phyloP scores from a whole-genome alignment of 2,329 filamentous ascomycete species.

The Ceratocystis cubensis region DNA sequence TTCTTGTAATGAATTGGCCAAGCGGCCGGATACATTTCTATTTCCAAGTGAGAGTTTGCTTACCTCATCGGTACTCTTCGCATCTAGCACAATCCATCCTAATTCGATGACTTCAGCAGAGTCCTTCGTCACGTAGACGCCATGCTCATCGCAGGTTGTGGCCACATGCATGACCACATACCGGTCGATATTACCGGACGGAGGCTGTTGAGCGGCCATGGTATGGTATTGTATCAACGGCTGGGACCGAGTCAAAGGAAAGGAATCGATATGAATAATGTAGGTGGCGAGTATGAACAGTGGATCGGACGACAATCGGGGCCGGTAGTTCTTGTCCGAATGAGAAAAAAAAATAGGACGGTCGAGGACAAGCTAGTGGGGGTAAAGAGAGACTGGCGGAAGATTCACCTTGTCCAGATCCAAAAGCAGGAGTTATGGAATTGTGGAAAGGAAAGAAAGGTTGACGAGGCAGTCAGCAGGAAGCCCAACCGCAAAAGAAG shows the following conservation, averaged over 20 bases:
- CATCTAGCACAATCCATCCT: conserved; percentile 91
- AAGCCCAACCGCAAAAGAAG: conserved; percentile 9
- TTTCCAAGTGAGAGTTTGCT: conserved; percentile 27
- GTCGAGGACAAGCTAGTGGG: conserved; percentile 5
- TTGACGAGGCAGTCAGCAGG: conserved; percentile 6
- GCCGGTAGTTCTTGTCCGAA: neutral
- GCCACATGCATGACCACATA: conserved; percentile 98
- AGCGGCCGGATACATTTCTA: neutral
- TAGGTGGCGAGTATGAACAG: neutral
- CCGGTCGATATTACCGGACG: conserved; percentile 69
- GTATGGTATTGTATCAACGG: conserved; percentile 2
- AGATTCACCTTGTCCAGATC: conserved; percentile 1
- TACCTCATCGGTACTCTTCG: conserved; percentile 87
- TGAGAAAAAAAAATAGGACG: neutral
- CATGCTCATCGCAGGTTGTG: conserved; percentile 97
- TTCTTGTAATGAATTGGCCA: neutral
- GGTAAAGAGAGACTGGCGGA: neutral
- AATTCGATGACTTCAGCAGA: conserved; percentile 98
- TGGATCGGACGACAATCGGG: neutral
- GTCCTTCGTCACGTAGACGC: conserved; percentile 98
- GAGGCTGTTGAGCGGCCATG: conserved; percentile 33
- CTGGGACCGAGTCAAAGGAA: neutral
- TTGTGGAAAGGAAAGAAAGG: neutral
- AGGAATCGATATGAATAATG: neutral
- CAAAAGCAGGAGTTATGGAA: neutral